Conservation (phyloP, 2,329 filamentous ascomycete species). For the Diaporthe capsici region DNA sequence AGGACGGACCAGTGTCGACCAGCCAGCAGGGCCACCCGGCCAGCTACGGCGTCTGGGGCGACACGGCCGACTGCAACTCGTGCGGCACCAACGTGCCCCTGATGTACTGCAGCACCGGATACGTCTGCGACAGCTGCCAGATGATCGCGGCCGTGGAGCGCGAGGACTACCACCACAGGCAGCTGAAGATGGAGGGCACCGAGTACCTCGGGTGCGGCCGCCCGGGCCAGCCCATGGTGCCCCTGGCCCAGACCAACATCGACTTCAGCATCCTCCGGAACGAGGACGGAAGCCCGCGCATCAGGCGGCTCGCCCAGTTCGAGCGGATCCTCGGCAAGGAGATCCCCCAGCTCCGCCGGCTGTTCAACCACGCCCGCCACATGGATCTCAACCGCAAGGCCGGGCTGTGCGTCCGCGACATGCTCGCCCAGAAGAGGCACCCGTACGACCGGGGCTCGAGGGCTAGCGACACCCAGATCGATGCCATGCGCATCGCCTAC, state of each 20-base stretch:
- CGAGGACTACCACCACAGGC: slow-evolving; percentile 32
- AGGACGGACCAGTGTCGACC: slow-evolving; percentile 24
- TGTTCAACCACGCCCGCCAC: not conserved
- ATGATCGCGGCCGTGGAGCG: not conserved
- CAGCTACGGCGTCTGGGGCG: slow-evolving; percentile 32
- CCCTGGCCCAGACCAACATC: slow-evolving; percentile 23
- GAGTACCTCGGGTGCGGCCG: slow-evolving; percentile 13
- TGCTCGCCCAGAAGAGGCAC: slow-evolving; percentile 1
- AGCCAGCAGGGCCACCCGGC: not conserved
- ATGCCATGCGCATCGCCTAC: not conserved
- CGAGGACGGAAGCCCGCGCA: not conserved
- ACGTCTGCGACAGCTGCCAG: slow-evolving; percentile 35
- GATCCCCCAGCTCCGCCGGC: not conserved
- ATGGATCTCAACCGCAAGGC: not conserved
- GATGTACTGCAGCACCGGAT: slow-evolving; percentile 21
- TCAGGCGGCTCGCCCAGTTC: slow-evolving; percentile 8
- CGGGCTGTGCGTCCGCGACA: not conserved
- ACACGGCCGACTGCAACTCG: not conserved
- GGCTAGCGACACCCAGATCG: not conserved
- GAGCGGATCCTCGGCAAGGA: not conserved
- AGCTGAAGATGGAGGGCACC: not conserved
- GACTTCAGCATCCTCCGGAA: slow-evolving; percentile 14
- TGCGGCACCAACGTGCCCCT: slow-evolving; percentile 22
- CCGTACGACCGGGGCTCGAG: not conserved
- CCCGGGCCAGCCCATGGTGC: not conserved